A percentile compares a stretch with the other conserved stretches of the same genome.
Conservation (phyloP, 148 eudicot genomes). For the Vaccinium macrocarpon region DNA sequence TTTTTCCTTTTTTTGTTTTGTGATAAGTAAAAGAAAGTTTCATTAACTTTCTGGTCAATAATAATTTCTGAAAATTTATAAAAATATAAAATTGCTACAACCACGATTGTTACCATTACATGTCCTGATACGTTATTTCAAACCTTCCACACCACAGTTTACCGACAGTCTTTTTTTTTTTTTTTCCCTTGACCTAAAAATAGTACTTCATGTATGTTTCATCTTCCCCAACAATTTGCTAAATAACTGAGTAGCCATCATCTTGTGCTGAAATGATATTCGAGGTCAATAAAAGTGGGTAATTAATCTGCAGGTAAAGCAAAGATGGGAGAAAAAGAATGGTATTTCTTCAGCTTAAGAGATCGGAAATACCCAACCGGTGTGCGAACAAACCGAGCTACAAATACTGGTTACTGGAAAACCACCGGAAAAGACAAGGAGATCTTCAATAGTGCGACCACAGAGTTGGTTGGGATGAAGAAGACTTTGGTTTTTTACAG, state of each 20-base stretch:
- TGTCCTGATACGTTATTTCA: background rate
- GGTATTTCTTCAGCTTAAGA: constrained; percentile 84
- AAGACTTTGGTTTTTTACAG: constrained; percentile 83
- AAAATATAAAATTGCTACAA: background rate
- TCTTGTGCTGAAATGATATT: background rate
- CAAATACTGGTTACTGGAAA: constrained; percentile 93
- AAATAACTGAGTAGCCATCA: background rate
- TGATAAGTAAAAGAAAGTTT: too few relatives aligned
- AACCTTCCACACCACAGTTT: background rate
- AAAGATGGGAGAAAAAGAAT: constrained; percentile 90
- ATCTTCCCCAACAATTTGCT: background rate
- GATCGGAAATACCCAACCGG: constrained; percentile 94
- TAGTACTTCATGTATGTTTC: background rate
- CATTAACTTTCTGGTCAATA: background rate
- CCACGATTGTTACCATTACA: background rate
- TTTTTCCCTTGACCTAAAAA: background rate
- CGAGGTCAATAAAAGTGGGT: background rate
- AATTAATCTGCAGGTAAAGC: constrained; percentile 50
- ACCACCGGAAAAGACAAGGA: constrained; percentile 95
- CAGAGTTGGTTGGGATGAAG: constrained; percentile 87
- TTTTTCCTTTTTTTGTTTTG: too few relatives aligned
- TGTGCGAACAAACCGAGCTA: constrained; percentile 83
- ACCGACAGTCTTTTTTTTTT: background rate
- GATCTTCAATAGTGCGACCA: constrained; percentile 57
- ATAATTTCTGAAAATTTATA: background rate